Conservation (phyloP, 2,329 filamentous ascomycete genomes). For the Aspergillus jensenii region DNA sequence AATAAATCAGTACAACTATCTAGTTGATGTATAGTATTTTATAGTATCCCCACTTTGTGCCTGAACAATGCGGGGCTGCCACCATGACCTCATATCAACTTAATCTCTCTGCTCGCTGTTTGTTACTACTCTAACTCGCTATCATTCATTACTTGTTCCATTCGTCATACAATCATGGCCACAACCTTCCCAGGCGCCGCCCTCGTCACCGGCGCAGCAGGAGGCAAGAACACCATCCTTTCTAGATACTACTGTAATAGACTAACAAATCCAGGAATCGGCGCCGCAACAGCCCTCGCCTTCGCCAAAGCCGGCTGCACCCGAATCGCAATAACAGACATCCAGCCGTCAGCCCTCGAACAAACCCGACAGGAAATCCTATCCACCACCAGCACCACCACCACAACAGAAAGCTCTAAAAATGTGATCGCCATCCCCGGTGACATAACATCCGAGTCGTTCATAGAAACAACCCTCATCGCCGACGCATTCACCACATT, state of each 20-base stretch:
- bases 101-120: too few relatives aligned
- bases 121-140: too few relatives aligned
- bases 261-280: conserved; percentile 49
- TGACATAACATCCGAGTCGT: conserved; percentile 51
- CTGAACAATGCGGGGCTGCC: too few relatives aligned
- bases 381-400: conserved; percentile 32
- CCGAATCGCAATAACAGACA: conserved; percentile 56
- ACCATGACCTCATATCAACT: too few relatives aligned
- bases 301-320: conserved; percentile 54
- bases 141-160: fast-evolving
- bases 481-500: conserved; percentile 35
- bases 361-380: conserved; percentile 27
- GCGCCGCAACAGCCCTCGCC: conserved; percentile 52
- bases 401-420: not conserved
- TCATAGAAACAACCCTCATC: conserved; percentile 39
- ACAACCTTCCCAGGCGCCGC: not conserved
- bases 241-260: too few relatives aligned
- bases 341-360: conserved; percentile 35
- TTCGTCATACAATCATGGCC: too few relatives aligned
- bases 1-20: too few relatives aligned
- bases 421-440: conserved; percentile 40
- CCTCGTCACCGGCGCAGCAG: not conserved
- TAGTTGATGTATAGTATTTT: too few relatives aligned
- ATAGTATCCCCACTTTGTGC: too few relatives aligned
- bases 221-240: not conserved